Evolutionary conservation across 768 basidiomycete genomes (phyloP), one percentile per base, ranked within the genome.

Genomic region (Termitomyces sp.): DNA sequence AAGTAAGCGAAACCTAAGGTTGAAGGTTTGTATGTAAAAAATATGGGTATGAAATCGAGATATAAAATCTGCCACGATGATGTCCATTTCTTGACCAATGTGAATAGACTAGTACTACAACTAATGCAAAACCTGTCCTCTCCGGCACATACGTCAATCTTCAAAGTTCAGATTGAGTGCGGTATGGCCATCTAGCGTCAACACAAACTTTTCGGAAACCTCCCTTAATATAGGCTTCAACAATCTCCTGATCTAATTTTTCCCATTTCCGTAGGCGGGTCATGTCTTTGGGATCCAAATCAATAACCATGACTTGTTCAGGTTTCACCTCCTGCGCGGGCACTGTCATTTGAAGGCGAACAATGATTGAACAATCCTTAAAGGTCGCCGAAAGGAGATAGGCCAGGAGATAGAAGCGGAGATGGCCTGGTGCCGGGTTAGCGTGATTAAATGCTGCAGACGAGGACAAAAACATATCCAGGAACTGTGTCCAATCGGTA

Each of bases 311-410:
- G 27, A 91, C 79, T 18, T 73, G 72, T 13, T 70, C 61, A 27
- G 65, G 65, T 37, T 64, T 56, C 27, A 62, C 61, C 10, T 61
- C 59, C 9, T 57, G 49, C 5, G 58, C 26, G 37, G 62, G 34
- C 33, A 55, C 50, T n/a, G 58, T 65, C 20, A 65, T 59, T 50
- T 61, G 64, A 44, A 76, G 64, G 58, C 73, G 71, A 54, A 74
- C 58, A 59, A 81, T 71, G 47, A 76, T 66, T 24, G 95, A 97
- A 73, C 96, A 99, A 71, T 99, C 96, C 70, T 99, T 99, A 81
- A 99, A 94, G 6, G 91, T 91, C 26, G 93, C 93, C 5, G 93
- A 93, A 52, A 98, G 86, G 22, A 94, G 75, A 70, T 92, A 92
- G 8, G 91, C 87, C 47, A 91, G 73, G 42, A 86, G 67, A 62